Conservation (phyloP, 2,329 filamentous ascomycete genomes). For the Arthroderma sp. region DNA sequence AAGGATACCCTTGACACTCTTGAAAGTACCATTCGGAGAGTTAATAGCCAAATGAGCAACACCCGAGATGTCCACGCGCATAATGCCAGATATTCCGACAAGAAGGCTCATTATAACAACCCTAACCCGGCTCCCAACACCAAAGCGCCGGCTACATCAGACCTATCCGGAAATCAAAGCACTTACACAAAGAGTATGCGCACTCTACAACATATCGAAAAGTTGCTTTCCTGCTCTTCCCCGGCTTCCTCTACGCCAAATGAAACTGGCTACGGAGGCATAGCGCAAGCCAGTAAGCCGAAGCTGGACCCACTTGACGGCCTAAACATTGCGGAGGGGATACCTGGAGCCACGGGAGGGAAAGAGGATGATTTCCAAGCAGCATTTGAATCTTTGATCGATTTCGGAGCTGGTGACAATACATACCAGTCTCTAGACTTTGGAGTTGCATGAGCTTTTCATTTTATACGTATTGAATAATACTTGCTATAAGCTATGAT, state of each 20-base stretch:
- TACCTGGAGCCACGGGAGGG: neutral
- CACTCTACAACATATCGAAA: constrained; percentile 7
- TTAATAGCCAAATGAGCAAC: constrained; percentile 1
- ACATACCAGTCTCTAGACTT: neutral
- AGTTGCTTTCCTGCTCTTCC: neutral
- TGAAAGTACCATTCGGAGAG: constrained; percentile 5
- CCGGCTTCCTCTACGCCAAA: neutral
- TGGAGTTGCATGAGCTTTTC: too few species aligned
- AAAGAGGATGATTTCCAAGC: constrained; percentile 1
- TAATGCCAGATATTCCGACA: neutral
- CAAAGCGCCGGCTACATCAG: too few species aligned
- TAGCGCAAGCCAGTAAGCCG: neutral
- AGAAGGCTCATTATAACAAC: neutral
- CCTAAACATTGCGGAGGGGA: too few species aligned
- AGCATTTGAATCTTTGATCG: constrained; percentile 7
- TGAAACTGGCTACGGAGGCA: too few species aligned
- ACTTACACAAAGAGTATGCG: neutral
- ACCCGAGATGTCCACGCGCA: neutral
- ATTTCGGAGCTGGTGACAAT: constrained; percentile 5
- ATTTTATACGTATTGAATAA: too few species aligned
- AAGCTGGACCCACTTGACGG: neutral
- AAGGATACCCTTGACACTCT: neutral
- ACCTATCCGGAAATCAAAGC: neutral
- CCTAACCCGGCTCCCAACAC: too few species aligned
- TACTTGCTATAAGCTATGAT: too few species aligned